Evolutionary conservation across 768 basidiomycete genomes (phyloP), one percentile per base, ranked within the genome.

Genomic region (Lentinula detonsa): DNA sequence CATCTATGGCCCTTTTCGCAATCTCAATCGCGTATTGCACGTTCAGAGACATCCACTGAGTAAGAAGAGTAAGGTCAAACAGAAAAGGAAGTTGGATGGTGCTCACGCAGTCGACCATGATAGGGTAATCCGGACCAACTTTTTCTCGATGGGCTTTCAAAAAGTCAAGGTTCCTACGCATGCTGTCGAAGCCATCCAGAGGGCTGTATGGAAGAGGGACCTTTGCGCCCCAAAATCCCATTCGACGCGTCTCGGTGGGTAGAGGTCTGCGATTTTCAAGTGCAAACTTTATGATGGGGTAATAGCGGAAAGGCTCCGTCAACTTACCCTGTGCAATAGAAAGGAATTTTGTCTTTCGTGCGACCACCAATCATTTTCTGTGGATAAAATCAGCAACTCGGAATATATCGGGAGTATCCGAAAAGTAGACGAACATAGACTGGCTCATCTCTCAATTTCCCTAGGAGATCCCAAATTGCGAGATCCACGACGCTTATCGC

Each of bases 21-120:
- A 72, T 67, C 59, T 72, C 68, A 33, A 72, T 70, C 11, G 71
- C 65, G 54, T 72, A 72, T 39, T 71, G 71, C 40, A 72, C 69
- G 37, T 68, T 71, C 60, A 71, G 53, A 37, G 68, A 69, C 69
- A 72, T 72, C 60, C 67, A 72, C 58, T 59, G 31, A 31, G 43
- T 45, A 31, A n/a, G 3, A 13, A 42, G 8, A 18, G 7, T 13
- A n/a, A 18, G 13, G 16, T 18, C 13, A 15, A n/a, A 5, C 15
- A 16, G 6, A 39, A 48, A 4, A 58, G 28, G 45, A 3, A 21
- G 16, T 15, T 15, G 56, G 5, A 21, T 40, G 15, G 4, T 18
- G 31, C 58, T 48, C 7, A 59, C 58, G 43, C 64, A 65, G 43
- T 65, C 64, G 18, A 67, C 67, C 67, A 72, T 72, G 13, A 72